Evolutionary conservation across 179 eudicot species (phyloP).

Genomic region (Drosera spatulata): DNA sequence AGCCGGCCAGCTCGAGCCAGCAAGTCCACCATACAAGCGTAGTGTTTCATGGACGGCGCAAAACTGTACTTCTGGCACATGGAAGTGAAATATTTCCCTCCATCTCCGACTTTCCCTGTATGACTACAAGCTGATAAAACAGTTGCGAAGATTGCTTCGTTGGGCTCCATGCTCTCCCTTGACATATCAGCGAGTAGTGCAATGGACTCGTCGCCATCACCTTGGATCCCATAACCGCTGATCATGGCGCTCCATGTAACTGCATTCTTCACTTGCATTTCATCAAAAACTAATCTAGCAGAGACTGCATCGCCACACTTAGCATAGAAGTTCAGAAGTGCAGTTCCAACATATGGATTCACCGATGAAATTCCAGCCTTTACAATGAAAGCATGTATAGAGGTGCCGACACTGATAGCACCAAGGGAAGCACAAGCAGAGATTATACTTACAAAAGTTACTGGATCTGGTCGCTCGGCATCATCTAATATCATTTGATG

Average conservation of each 20-base stretch:
- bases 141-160: conserved; percentile 47
- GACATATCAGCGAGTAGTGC: conserved; percentile 51
- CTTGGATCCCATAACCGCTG: conserved; percentile 32
- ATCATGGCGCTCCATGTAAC: conserved; percentile 56
- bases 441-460: conserved; percentile 46
- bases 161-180: conserved; percentile 37
- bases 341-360: conserved; percentile 35
- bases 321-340: conserved; percentile 67
- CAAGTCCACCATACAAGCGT: conserved; percentile 65
- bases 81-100: conserved; percentile 44
- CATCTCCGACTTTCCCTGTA: conserved; percentile 57
- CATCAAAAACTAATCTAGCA: conserved; percentile 58
- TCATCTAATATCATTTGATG: conserved; percentile 37
- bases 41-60: conserved; percentile 59
- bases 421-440: conserved; percentile 61
- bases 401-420: conserved; percentile 40
- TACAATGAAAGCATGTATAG: conserved; percentile 46
- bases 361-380: conserved; percentile 40
- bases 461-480: conserved; percentile 37
- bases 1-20: conserved; percentile 66
- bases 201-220: conserved; percentile 33
- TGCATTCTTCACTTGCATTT: conserved; percentile 55
- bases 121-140: conserved; percentile 77
- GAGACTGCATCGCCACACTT: conserved; percentile 63
- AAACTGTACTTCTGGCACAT: conserved; percentile 49